A percentile compares a stretch with the other conserved stretches of the same genome.
These are phyloP conservation scores for Biancaea sappan DNA, from an alignment of 306 rosid species.

Conservation along the genomic window DNA sequence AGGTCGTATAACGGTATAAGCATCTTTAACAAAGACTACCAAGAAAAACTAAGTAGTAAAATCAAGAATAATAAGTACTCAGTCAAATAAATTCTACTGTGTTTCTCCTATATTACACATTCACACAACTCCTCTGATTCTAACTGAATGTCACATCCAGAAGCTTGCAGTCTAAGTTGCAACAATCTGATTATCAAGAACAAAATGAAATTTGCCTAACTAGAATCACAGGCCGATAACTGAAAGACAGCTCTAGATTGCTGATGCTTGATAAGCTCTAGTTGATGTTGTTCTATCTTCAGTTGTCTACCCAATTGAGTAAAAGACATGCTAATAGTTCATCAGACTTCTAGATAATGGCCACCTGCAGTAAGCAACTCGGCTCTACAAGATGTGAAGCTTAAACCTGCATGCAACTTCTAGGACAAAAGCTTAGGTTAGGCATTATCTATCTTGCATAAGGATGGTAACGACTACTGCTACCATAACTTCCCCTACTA, in stretches of 20 bases:
- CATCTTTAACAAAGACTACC: constrained; percentile 34
- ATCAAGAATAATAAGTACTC: constrained; percentile 32
- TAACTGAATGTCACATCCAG: constrained; percentile 39
- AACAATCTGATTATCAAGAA: constrained; percentile 39
- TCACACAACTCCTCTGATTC: constrained; percentile 41
- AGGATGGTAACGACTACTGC: constrained; percentile 60
- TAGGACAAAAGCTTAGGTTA: constrained; percentile 35
- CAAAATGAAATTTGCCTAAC: constrained; percentile 37
- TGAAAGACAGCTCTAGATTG: constrained; percentile 48
- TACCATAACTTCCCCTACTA: constrained; percentile 56
- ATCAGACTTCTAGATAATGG: constrained; percentile 54
- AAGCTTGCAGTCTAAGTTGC: constrained; percentile 39
- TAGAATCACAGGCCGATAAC: constrained; percentile 32
- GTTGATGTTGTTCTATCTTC: constrained; percentile 53
- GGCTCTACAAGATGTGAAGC: constrained; percentile 44
- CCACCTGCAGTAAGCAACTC: constrained; percentile 52
- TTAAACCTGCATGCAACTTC: constrained; percentile 60
- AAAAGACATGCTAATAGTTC: constrained; percentile 50
- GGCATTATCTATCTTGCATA: constrained; percentile 55
- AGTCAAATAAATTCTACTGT: constrained; percentile 37
- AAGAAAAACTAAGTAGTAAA: constrained; percentile 40
- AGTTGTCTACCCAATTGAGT: constrained; percentile 42
- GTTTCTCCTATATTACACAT: constrained; percentile 47
- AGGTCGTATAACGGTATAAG: constrained; percentile 19
- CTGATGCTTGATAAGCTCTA: constrained; percentile 50